Evolutionary conservation across 192 early-diverging fungal species (phyloP).

Genomic region (Backusella morwellensis): DNA sequence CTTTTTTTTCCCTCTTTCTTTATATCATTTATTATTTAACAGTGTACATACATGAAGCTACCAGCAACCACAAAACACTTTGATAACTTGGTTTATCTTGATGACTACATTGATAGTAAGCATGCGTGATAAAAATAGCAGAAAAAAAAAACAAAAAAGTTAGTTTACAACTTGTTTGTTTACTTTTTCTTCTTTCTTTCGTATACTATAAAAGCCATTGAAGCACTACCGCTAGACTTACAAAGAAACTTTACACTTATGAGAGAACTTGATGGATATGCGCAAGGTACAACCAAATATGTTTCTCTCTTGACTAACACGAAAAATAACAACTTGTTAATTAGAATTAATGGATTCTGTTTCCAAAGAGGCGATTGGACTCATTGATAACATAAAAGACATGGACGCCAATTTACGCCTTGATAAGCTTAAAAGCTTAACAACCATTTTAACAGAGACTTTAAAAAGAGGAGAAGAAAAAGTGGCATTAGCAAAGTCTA

Average conservation of each 20-base stretch:
- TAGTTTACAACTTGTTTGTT: neutral
- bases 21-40: neutral
- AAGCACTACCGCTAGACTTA: constrained; percentile 74
- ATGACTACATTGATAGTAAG: constrained; percentile 93
- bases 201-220: constrained; percentile 50
- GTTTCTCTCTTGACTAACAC: neutral
- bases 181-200: neutral
- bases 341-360: constrained; percentile 72
- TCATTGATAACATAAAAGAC: constrained; percentile 63
- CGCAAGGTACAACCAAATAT: constrained; percentile 50
- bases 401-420: constrained; percentile 53
- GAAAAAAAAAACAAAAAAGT: neutral
- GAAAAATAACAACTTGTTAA: neutral
- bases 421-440: constrained; percentile 50
- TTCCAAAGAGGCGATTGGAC: constrained; percentile 63
- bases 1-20: neutral
- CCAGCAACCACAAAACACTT: constrained; percentile 31
- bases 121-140: neutral
- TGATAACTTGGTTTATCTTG: constrained; percentile 62
- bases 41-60: constrained; percentile 8
- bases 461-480: constrained; percentile 92
- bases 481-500: constrained; percentile 88
- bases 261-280: constrained; percentile 84
- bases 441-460: constrained; percentile 64
- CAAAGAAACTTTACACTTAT: constrained; percentile 90